phyloP scores from a whole-genome alignment of 2,329 filamentous ascomycete genomes.

The Ceratocystis colombiana region DNA sequence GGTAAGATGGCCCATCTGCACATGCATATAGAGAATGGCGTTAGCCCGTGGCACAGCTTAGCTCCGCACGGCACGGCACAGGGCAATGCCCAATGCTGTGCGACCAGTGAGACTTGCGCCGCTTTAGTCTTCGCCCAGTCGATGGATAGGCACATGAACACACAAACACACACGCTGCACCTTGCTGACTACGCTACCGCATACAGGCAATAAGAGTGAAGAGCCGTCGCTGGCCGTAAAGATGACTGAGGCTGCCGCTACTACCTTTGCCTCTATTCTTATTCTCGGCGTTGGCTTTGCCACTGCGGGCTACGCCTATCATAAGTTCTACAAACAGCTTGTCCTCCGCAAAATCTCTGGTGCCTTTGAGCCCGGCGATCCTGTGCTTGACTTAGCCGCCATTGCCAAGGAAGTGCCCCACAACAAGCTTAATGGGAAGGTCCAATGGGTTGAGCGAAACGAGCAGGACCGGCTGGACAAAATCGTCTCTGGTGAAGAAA shows the following conservation, averaged over 20 bases:
- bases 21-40: too few relatives aligned
- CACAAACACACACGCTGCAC: not conserved
- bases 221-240: slow-evolving; percentile 42
- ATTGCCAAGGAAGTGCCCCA: slow-evolving; percentile 47
- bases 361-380: slow-evolving; percentile 86
- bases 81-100: too few relatives aligned
- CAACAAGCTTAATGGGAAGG: slow-evolving; percentile 31
- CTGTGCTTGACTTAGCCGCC: slow-evolving; percentile 71
- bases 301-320: slow-evolving; percentile 64
- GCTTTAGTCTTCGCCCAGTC: too few relatives aligned
- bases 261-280: slow-evolving; percentile 63
- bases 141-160: too few relatives aligned
- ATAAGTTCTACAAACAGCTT: slow-evolving; percentile 76
- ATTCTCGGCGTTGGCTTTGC: slow-evolving; percentile 58
- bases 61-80: not conserved
- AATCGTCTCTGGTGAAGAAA: slow-evolving; percentile 64
- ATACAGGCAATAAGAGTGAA: not conserved
- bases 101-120: too few relatives aligned
- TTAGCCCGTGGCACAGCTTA: not conserved
- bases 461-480: slow-evolving; percentile 73
- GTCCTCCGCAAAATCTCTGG: slow-evolving; percentile 88
- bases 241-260: slow-evolving; percentile 64
- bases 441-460: slow-evolving; percentile 70
- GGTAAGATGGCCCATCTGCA: not conserved
- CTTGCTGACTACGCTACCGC: not conserved